Evolutionary conservation across 2,329 filamentous ascomycete genomes (phyloP).

Genomic region (Clarireedia paspali): DNA sequence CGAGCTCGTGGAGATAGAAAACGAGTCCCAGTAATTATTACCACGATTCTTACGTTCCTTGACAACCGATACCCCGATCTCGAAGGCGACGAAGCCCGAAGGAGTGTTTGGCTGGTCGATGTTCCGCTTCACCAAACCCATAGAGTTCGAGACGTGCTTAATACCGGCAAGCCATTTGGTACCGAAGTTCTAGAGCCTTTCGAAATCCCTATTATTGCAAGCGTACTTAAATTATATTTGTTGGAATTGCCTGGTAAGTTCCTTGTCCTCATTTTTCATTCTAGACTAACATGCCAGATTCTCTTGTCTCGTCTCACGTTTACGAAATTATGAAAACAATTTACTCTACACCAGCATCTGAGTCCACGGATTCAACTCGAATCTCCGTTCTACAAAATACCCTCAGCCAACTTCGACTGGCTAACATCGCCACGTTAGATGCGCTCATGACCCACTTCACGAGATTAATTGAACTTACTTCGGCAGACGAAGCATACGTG

Average conservation of each 20-base stretch:
- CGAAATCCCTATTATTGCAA: slow-evolving; percentile 90
- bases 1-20: slow-evolving; percentile 90
- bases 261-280: slow-evolving; percentile 15
- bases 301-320: slow-evolving; percentile 94
- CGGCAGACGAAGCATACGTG: slow-evolving; percentile 83
- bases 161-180: slow-evolving; percentile 75
- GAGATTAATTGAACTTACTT: slow-evolving; percentile 90
- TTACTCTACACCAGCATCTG: slow-evolving; percentile 74
- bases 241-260: slow-evolving; percentile 82
- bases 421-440: slow-evolving; percentile 98
- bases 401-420: slow-evolving; percentile 84
- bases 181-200: slow-evolving; percentile 75
- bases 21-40: slow-evolving; percentile 86
- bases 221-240: slow-evolving; percentile 86
- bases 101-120: slow-evolving; percentile 90
- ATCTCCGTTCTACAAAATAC: slow-evolving; percentile 92
- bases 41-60: slow-evolving; percentile 86
- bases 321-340: slow-evolving; percentile 99
- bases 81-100: slow-evolving; percentile 87
- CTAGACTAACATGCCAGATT: slow-evolving; percentile 52
- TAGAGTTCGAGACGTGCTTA: slow-evolving; percentile 72
- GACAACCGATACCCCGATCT: slow-evolving; percentile 97
- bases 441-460: slow-evolving; percentile 98
- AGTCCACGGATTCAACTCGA: slow-evolving; percentile 69
- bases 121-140: slow-evolving; percentile 81